Percentiles rank a stretch among this genome's conserved stretches.
These are phyloP conservation scores for Penicillium macrosclerotiorum DNA, from an alignment of 495 filamentous ascomycete species.

Conservation along the genomic window DNA sequence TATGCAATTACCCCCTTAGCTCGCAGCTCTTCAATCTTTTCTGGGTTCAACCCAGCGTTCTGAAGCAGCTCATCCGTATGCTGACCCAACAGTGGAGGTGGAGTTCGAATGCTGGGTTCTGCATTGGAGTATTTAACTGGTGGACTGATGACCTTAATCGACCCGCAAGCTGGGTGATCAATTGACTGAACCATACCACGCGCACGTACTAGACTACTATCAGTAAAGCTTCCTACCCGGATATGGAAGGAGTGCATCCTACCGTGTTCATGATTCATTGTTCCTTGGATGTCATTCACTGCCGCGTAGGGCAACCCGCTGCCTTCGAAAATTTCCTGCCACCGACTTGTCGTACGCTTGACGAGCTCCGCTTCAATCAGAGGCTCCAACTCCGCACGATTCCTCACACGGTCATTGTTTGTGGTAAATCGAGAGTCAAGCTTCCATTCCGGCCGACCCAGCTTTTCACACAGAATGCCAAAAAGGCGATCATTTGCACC, in stretches of 20 bases:
- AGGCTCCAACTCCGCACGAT: constrained; percentile 68
- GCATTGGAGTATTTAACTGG: constrained; percentile 88
- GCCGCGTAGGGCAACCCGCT: constrained; percentile 90
- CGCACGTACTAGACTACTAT: constrained; percentile 57
- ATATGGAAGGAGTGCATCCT: constrained; percentile 8
- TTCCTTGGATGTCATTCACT: constrained; percentile 80
- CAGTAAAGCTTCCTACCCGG: constrained; percentile 5
- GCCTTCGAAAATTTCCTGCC: constrained; percentile 79
- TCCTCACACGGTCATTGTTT: constrained; percentile 74
- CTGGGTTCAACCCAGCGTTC: not conserved
- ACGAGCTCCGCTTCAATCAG: constrained; percentile 69
- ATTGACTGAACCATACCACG: constrained; percentile 82
- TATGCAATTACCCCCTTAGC: constrained; percentile 11
- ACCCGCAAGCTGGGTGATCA: constrained; percentile 74
- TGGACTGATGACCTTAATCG: constrained; percentile 87
- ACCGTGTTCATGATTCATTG: constrained; percentile 78
- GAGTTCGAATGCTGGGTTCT: constrained; percentile 54
- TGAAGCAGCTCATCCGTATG: constrained; percentile 75
- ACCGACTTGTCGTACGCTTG: constrained; percentile 78
- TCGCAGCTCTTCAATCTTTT: constrained; percentile 4
- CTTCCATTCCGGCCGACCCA: constrained; percentile 75
- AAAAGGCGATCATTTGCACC: constrained; percentile 91
- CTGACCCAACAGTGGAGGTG: constrained; percentile 81
- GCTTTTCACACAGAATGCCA: constrained; percentile 74
- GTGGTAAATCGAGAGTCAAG: constrained; percentile 66